Base-by-base conservation (phyloP, 1,284 basidiomycete species). In the Ganoderma leucocontextum region DNA sequence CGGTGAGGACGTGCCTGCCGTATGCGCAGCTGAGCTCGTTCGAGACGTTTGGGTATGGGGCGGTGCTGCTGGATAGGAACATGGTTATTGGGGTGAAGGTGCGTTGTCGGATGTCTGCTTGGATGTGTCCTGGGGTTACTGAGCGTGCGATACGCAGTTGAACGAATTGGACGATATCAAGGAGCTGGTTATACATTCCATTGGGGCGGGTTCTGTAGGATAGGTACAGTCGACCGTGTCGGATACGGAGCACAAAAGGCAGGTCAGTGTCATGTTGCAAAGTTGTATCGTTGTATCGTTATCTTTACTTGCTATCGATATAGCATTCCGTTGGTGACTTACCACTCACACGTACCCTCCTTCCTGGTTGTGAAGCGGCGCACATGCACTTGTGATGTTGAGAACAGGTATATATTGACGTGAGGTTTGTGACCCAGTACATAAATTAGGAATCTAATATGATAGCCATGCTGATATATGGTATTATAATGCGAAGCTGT, bases 61-160 rank as follows among this genome's bases (percentile, higher is more conserved):
- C 72, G 35, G 72, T 73, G 41, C 41, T 73, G 41, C 49, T 73
- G 10, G 72, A 73, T 33, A 35, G 66, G 39, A 66, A 69, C n/a
- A 64, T 68, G 65, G 63, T 73, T 33, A 71, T 73, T 33, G 72
- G 72, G 3, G 68, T 73, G n/a, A 73, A 71, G 70, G 72, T 71
- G 60, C 38, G 72, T 65, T 22, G 13, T 29, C n/a, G 39, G 22
- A 25, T n/a, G 13, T 64, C 19, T 55, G n/a, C 22, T n/a, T n/a
- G 41, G 10, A 17, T 17, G 25, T 47, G 9, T 36, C 2, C 22
- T 60, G 36, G 9, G 36, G 29, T 29, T 3, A 15, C 33, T 39
- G 65, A 49, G 15, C 2, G 52, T 64, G 41, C 1, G 17, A 13
- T 12, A 13, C 9, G 49, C 61, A 72, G 71, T 49, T 72, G 63